Evolutionary conservation across 2,329 filamentous ascomycete genomes (phyloP).

Genomic region (Macrophomina pseudophaseolina): DNA sequence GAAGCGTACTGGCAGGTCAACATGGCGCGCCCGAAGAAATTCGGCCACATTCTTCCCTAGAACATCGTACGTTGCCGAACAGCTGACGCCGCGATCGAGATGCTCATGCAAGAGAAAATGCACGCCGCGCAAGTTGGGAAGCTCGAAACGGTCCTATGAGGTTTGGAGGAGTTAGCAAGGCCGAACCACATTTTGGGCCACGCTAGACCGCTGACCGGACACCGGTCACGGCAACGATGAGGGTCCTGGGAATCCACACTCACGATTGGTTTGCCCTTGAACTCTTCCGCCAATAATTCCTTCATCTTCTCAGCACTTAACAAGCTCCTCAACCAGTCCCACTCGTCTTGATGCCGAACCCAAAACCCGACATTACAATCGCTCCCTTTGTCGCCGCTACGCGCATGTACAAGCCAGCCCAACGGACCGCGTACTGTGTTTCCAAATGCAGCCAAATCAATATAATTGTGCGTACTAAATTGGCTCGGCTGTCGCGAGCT

Average conservation of each 20-base stretch:
- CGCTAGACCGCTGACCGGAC: too few relatives aligned
- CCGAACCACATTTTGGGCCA: too few relatives aligned
- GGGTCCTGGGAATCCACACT: neutral
- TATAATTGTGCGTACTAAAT: conserved; percentile 14
- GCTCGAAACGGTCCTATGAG: conserved; percentile 42
- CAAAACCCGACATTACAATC: conserved; percentile 46
- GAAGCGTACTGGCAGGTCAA: conserved; percentile 53
- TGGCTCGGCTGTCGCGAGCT: conserved; percentile 43
- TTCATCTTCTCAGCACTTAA: conserved; percentile 37
- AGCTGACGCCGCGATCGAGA: conserved; percentile 52
- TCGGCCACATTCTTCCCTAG: conserved; percentile 55
- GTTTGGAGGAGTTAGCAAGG: neutral
- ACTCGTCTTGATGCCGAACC: conserved; percentile 42
- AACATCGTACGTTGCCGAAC: conserved; percentile 51
- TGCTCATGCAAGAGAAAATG: conserved; percentile 55
- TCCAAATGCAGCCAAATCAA: conserved; percentile 38
- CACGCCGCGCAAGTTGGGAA: conserved; percentile 45
- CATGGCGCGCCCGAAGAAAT: conserved; percentile 52
- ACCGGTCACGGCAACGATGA: neutral
- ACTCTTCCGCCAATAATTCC: conserved; percentile 37
- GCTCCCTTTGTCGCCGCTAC: conserved; percentile 44
- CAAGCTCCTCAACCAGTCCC: conserved; percentile 39
- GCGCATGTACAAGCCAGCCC: conserved; percentile 43
- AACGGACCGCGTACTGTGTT: conserved; percentile 44
- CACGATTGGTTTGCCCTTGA: conserved; percentile 33